Evolutionary conservation across 2,329 filamentous ascomycete genomes (phyloP), one percentile per base, ranked within the genome.

Genomic region (Helotiales sp.): DNA sequence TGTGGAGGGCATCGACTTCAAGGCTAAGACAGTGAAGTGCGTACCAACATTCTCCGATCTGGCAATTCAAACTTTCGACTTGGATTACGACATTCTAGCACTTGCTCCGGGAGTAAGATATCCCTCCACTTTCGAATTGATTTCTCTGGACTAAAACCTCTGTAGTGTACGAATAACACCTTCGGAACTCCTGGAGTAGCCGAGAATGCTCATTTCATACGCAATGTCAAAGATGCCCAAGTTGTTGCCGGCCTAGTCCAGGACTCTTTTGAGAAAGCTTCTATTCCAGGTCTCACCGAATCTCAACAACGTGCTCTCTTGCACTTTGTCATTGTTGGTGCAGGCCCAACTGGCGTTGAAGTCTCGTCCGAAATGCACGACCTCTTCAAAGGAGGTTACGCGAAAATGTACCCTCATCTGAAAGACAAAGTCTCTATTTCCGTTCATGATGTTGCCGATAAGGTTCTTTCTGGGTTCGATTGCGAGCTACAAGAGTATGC

Each of bases 241-340:
- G 63, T 30, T 11, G 43, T 72, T 2, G 61, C 78, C 77, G 61
- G 72, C 71, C 24, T 78, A 77, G 15, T 75, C 78, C 7, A 76
- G 80, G 15, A 78, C 32, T 65, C 63, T 24, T 66, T 93, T 71
- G 91, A 93, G 77, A 88, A 86, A 63, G 90, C 90, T 8, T 83
- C 86, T 0, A 81, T 92, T 24, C 89, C 89, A 0, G 87, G 85
- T 0, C 86, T 86, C 0, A 81, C 82, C 0, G 79, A 82, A 2
- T 82, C 82, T 32, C 83, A 89, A 77, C 82, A 85, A 70, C 83
- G 82, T 68, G 82, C 86, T 52, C 80, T 93, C 11, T 83, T 93
- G 13, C 89, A 92, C 76, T 92, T 93, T 75, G 90, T 88, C 37
- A 82, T 93, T 26, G 89, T 93, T 0, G 91, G 91, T 11, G 91